Evolutionary conservation across 768 basidiomycete genomes (phyloP).

Genomic region (Mycena leptocephala): DNA sequence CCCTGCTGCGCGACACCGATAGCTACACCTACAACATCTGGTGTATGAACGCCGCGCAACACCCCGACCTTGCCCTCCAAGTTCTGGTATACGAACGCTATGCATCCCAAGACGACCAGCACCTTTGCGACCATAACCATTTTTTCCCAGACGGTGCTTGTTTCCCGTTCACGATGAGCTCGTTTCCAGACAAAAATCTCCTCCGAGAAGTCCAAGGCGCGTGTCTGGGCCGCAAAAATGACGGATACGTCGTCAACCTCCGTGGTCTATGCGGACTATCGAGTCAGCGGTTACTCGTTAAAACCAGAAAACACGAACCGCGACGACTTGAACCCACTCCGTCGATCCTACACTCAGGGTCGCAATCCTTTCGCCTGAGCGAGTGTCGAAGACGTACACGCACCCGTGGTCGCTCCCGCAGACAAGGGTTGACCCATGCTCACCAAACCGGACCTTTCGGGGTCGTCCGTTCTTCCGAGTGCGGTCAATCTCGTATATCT

Average conservation of each 20-base stretch:
- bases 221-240: constrained; percentile 14
- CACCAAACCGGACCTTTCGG: constrained; percentile 8
- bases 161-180: not conserved
- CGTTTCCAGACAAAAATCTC: constrained; percentile 20
- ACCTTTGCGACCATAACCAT: not conserved
- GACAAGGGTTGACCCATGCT: constrained; percentile 5
- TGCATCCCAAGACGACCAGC: constrained; percentile 14
- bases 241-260: constrained; percentile 5
- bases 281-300: not conserved
- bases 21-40: too few relatives aligned
- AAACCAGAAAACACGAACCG: constrained; percentile 1
- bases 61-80: not conserved
- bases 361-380: not conserved
- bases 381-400: constrained; percentile 17
- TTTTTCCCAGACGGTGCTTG: not conserved
- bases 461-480: not conserved
- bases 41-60: not conserved
- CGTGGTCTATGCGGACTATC: not conserved
- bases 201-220: constrained; percentile 13
- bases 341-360: constrained; percentile 7
- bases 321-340: constrained; percentile 16
- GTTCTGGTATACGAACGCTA: constrained; percentile 9
- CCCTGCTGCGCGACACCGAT: too few relatives aligned
- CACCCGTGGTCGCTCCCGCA: constrained; percentile 15
- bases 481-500: not conserved